phyloP scores from a whole-genome alignment of 306 rosid genomes.

The Rosa lucieae region DNA sequence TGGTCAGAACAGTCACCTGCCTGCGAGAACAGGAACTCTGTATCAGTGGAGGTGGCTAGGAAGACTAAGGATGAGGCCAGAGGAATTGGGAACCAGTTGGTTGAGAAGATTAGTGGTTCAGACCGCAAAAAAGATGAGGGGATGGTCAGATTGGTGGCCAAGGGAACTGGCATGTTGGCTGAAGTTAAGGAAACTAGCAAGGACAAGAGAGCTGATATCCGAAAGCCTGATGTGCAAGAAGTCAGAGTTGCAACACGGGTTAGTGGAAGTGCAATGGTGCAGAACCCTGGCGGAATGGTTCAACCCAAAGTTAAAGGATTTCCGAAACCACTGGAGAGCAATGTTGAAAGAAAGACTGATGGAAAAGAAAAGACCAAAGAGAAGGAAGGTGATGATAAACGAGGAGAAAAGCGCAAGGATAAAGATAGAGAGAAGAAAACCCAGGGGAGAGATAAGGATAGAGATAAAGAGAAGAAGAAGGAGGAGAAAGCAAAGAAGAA shows the following conservation, averaged over 20 bases:
- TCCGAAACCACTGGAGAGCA: slow-evolving; percentile 44
- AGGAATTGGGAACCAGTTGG: slow-evolving; percentile 46
- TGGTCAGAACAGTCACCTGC: slow-evolving; percentile 46
- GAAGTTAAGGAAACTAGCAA: slow-evolving; percentile 48
- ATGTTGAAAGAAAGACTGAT: slow-evolving; percentile 34
- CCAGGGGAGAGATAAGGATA: slow-evolving; percentile 72
- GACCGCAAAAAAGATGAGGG: slow-evolving; percentile 59
- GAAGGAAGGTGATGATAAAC: slow-evolving; percentile 61
- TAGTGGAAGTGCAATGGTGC: slow-evolving; percentile 48
- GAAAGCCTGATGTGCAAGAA: slow-evolving; percentile 52
- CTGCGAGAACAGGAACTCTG: slow-evolving; percentile 54
- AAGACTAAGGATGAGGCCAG: slow-evolving; percentile 53
- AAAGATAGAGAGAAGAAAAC: slow-evolving; percentile 73
- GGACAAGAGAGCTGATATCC: slow-evolving; percentile 47
- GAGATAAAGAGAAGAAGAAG: slow-evolving; percentile 76
- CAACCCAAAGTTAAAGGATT: slow-evolving; percentile 53
- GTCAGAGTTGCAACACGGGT: slow-evolving; percentile 32
- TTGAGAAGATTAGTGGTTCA: slow-evolving; percentile 42
- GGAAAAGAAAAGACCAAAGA: slow-evolving; percentile 47
- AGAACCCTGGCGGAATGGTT: slow-evolving; percentile 39
- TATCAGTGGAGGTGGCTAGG: slow-evolving; percentile 62
- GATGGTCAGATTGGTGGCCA: slow-evolving; percentile 52
- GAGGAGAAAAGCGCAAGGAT: slow-evolving; percentile 61
- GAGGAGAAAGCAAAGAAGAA: slow-evolving; percentile 63
- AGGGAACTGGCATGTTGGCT: slow-evolving; percentile 38